Evolutionary conservation across 148 eudicot genomes (phyloP).

Genomic region (Vaccinium darrowii): DNA sequence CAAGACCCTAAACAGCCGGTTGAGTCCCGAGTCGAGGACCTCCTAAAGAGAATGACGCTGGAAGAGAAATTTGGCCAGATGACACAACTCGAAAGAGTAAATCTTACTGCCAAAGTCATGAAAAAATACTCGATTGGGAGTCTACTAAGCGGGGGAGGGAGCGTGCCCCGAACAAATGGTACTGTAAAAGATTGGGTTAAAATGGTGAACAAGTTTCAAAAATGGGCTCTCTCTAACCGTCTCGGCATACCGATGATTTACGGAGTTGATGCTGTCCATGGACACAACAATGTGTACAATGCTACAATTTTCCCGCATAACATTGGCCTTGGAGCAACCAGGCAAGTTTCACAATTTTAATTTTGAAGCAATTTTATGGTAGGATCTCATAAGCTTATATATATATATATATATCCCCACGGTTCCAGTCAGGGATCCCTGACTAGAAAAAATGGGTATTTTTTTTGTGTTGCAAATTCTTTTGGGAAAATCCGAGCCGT

Average conservation of each 20-base stretch:
- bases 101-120: conserved; percentile 21
- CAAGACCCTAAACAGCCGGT: conserved; percentile 24
- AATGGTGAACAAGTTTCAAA: conserved; percentile 29
- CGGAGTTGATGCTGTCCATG: conserved; percentile 35
- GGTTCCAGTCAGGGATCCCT: too few species aligned
- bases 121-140: conserved; percentile 27
- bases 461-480: too few species aligned
- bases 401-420: too few species aligned
- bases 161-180: conserved; percentile 18
- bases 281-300: conserved; percentile 29
- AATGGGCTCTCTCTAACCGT: conserved; percentile 25
- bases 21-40: conserved; percentile 22
- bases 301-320: conserved; percentile 35
- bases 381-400: neutral
- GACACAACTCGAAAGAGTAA: conserved; percentile 26
- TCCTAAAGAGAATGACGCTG: conserved; percentile 25
- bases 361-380: neutral
- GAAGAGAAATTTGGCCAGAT: conserved; percentile 36
- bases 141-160: conserved; percentile 31
- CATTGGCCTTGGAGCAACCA: conserved; percentile 29
- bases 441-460: too few species aligned
- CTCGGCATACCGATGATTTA: conserved; percentile 36
- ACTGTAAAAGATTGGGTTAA: conserved; percentile 24
- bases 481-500: too few species aligned
- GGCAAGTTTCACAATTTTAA: neutral